Conservation (phyloP, 768 basidiomycete genomes). For the Dioszegia aurantiaca region DNA sequence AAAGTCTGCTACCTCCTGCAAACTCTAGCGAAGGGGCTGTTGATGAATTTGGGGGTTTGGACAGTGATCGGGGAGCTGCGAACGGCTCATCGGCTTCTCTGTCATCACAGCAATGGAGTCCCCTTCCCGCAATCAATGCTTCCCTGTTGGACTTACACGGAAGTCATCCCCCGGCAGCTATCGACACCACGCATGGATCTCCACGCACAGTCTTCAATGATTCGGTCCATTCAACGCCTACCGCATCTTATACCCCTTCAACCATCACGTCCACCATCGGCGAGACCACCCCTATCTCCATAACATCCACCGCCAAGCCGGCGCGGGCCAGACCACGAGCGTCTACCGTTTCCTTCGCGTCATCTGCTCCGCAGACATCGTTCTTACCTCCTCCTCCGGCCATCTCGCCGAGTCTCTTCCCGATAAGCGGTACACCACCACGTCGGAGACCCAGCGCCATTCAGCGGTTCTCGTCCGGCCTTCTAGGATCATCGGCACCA, state of each 20-base stretch:
- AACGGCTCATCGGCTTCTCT: not conserved
- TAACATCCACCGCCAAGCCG: not conserved
- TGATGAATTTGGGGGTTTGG: conserved; percentile 36
- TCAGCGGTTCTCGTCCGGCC: conserved; percentile 33
- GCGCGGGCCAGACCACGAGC: conserved; percentile 28
- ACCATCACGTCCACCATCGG: conserved; percentile 9
- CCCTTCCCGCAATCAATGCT: not conserved
- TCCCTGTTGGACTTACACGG: conserved; percentile 18
- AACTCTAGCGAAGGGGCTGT: conserved; percentile 12
- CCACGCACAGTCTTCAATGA: conserved; percentile 31
- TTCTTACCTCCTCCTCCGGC: conserved; percentile 19
- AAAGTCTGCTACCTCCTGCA: conserved; percentile 24
- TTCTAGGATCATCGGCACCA: conserved; percentile 29
- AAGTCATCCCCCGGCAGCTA: conserved; percentile 13
- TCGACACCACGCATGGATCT: conserved; percentile 20
- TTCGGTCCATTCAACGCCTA: conserved; percentile 9
- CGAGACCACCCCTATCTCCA: not conserved
- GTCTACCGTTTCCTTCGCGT: conserved; percentile 40
- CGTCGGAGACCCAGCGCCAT: conserved; percentile 37
- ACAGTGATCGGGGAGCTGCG: not conserved
- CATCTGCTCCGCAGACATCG: conserved; percentile 25
- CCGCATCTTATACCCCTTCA: conserved; percentile 16
- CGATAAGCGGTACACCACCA: conserved; percentile 32
- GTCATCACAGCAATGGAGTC: conserved; percentile 5
- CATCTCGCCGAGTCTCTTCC: conserved; percentile 32